Base-by-base conservation (phyloP, 306 rosid species). In the Fagus crenata region DNA sequence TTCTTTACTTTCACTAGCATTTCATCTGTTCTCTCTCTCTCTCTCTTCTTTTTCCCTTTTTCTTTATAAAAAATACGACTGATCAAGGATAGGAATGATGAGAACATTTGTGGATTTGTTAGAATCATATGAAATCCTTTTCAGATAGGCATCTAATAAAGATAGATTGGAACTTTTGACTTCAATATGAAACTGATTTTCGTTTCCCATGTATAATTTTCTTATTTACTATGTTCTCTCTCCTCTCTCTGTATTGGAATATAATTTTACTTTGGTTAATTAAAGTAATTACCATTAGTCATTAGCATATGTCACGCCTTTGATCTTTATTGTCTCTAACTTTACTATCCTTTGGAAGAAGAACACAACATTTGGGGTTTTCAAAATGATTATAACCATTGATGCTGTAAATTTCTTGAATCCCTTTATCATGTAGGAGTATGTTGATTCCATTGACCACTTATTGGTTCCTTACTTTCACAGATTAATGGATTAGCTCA, bases 401-500 rank as follows among this genome's bases (percentile, higher is more conserved):
- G 33, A 58, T 40, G 71, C 63, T 35, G 42, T 54, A 7, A 37
- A 43, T 78, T 73, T 60, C 49, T 58, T 71, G 2, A 69, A n/a
- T 39, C 71, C 33, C 32, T 7, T 33, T 75, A 4, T 8, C 49
- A 2, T n/a, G 22, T 67, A 53, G 61, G 71, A 55, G 75, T 35
- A 46, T 49, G 53, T 15, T 77, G 74, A 74, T 84, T 85, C 77
- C 39, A 61, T 75, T 77, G 49, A 36, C 74, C 68, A 67, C 60
- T 41, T 46, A 40, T 54, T 59, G 31, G 31, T 81, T 73, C 28
- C 53, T 4, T 5, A 0, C 82, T 86, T 88, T 82, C 11, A 22
- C 89, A 96, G 99, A 91, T 96, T 31, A 85, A 75, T 69, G 87
- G 81, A 35, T 85, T 96, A 69, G 89, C 93, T 79, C 89, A 87